Base-by-base conservation (phyloP, 2,329 filamentous ascomycete species). In the Epichloe glyceriae region DNA sequence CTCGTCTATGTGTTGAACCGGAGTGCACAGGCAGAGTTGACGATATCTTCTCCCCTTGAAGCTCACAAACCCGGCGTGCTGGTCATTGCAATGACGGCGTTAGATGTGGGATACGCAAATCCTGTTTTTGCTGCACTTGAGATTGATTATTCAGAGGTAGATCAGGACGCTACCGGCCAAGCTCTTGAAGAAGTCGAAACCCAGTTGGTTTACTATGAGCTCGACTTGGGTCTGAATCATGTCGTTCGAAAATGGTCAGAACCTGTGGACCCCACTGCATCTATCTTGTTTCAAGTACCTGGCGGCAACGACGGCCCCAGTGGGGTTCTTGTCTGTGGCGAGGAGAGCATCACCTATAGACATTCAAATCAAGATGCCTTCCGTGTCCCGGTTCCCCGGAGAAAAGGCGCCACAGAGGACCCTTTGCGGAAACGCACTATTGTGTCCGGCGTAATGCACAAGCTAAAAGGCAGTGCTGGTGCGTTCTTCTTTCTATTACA, bases 401-500 rank as follows among this genome's bases (percentile, higher is more conserved):
- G 93, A 50, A 82, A 83, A 59, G 93, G 91, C 41, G 81, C 88
- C 8, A 93, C 88, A 0, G 94, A 98, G 66, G 90, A 98, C 62
- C 90, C 91, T 0, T 84, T 89, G 53, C 79, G 94, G 53, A 96
- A 95, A 66, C 84, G 93, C 30, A 82, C 74, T 34, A 93, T 98
- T 53, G 83, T 91, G 2, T 80, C 87, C 3, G 93, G 93, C 47
- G 89, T 95, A n/a, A 91, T 97, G 82, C 93, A 98, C 70, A 95
- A 94, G 66, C 83, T 96, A 64, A 91, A 93, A 61, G 80, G 81
- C 53, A 83, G 75, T 53, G 76, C 75, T 5, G 89, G 89, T 30
- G 89, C 90, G 2, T 98, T 98, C 71, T 99, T 98, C 73, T 95
- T 97, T 65, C 78, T 99, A 3, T 72, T 98, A 0, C 93, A 99